Evolutionary conservation across 106 monocot species (phyloP), one percentile per base, ranked within the genome.

Genomic region (Allium fistulosum): DNA sequence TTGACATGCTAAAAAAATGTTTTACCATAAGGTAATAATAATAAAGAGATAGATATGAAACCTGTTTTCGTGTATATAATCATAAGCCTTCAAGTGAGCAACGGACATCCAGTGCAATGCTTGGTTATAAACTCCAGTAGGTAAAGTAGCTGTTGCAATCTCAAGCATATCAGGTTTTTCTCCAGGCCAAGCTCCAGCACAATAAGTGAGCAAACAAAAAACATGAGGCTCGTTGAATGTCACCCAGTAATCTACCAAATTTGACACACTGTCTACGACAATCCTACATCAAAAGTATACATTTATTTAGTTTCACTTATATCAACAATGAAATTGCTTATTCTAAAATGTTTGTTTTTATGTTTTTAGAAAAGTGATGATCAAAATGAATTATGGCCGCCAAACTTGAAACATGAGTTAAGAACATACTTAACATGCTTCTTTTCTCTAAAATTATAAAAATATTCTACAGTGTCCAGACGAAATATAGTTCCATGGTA

Each of bases 201-300:
- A 85, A 59, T 96, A 96, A 17, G 95, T 96, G 62, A 96, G 67
- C 86, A 91, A 65, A 62, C 80, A 83, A 76, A 88, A 96, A 16
- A 96, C 86, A 78, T 96, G 95, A 58, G 95, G 95, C 58, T 96
- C 95, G 68, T 96, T 96, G 72, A 96, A 96, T 58, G 85, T 82
- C 53, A 91, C 79, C 95, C 95, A 96, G 57, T 88, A 91, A 63
- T 96, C 91, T 47, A 96, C 91, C 77, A 96, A 81, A 50, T 96
- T 86, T 57, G 84, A 81, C 48, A 96, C 81, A 48, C 81, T 77
- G 52, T 91, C 91, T 63, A 91, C 83, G 49, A 96, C 85, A 65
- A 96, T 70, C 83, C 95, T 96, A 77, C 66, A 80, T 67, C 11
- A 11, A 49, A n/a, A 26, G 18, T 67, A 49, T 17, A 65, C 49